Conservation (phyloP, 75 land plant species). For the Picea glauca region DNA sequence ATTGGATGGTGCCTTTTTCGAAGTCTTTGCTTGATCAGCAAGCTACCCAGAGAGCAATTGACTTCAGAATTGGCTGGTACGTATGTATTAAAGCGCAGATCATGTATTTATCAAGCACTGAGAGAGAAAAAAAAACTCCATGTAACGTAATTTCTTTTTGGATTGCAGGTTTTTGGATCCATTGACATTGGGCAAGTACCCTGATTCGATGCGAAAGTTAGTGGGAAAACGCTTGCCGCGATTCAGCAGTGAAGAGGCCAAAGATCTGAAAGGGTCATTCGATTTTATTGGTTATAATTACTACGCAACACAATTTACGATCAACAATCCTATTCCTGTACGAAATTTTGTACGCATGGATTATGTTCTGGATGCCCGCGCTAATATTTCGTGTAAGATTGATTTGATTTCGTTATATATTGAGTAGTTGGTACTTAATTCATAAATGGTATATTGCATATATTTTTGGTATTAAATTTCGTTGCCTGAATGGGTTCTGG, state of each 20-base stretch:
- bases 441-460: background rate
- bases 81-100: too few species aligned
- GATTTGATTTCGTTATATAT: too few species aligned
- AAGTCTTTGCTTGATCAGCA: too few species aligned
- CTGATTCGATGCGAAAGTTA: slow-evolving; percentile 7
- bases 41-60: too few species aligned
- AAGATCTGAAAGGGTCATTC: slow-evolving; percentile 8
- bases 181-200: slow-evolving; percentile 20
- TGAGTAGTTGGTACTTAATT: background rate
- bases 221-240: slow-evolving; percentile 13
- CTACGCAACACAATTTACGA: slow-evolving; percentile 7
- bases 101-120: too few species aligned
- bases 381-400: background rate
- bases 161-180: slow-evolving; percentile 35
- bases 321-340: background rate
- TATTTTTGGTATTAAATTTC: background rate
- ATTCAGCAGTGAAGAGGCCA: slow-evolving; percentile 6
- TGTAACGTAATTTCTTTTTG: too few species aligned
- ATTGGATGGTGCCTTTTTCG: too few species aligned
- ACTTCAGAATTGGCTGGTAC: too few species aligned
- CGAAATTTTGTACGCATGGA: background rate
- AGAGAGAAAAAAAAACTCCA: too few species aligned
- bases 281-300: slow-evolving; percentile 23
- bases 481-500: background rate
- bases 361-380: background rate